Percentiles rank a stretch among this genome's conserved stretches.
These are phyloP conservation scores for Zygosaccharomyces siamensis DNA, from an alignment of 805 yeast genomes.

Conservation along the genomic window DNA sequence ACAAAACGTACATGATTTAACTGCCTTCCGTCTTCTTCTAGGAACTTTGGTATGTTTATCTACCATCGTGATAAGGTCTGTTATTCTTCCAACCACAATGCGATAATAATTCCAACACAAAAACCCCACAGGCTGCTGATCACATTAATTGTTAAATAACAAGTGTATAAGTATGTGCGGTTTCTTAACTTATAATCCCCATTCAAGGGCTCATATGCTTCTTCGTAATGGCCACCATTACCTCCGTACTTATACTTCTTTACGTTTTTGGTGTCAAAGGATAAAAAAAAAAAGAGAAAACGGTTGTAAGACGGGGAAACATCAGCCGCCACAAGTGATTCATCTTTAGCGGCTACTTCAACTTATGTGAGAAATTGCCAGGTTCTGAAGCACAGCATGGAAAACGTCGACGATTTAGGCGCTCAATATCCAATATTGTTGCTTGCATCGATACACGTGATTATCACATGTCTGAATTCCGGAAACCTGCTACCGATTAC, in stretches of 20 bases:
- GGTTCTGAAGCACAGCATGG: neutral
- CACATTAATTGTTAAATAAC: neutral
- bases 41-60: constrained; percentile 5
- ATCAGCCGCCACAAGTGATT: neutral
- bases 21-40: constrained; percentile 27
- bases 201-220: neutral
- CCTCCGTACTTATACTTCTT: neutral
- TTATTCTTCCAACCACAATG: too few species aligned
- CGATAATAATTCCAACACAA: too few species aligned
- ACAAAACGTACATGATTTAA: constrained; percentile 49
- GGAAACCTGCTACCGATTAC: too few species aligned
- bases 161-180: too few species aligned
- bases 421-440: too few species aligned
- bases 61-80: neutral
- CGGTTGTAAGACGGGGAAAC: constrained; percentile 3
- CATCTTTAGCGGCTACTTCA: neutral
- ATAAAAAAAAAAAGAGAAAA: neutral
- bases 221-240: neutral
- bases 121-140: neutral
- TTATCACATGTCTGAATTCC: too few species aligned
- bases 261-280: neutral
- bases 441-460: too few species aligned
- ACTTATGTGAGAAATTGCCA: neutral
- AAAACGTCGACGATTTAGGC: too few species aligned
- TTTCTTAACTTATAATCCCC: too few species aligned